Evolutionary conservation across 345 rosid species (phyloP).

Genomic region (Arabis hirsuta): DNA sequence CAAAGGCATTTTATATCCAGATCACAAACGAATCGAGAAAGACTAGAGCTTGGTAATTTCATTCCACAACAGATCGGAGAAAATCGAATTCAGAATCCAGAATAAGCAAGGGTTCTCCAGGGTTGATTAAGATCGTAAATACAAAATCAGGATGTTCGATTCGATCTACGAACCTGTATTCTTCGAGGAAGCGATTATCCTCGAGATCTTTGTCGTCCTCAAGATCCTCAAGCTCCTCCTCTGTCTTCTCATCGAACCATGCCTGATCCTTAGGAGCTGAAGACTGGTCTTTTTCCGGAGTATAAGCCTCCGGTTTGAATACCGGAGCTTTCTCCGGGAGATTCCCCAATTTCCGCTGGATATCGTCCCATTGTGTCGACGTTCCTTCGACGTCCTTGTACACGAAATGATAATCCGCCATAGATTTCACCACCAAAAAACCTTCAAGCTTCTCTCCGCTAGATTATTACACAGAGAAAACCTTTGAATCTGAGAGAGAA

Average conservation of each 20-base stretch:
- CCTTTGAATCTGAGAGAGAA: slow-evolving; percentile 33
- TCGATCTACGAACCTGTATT: slow-evolving; percentile 65
- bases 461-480: slow-evolving; percentile 26
- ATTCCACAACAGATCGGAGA: slow-evolving; percentile 29
- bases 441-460: slow-evolving; percentile 18
- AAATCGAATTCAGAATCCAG: slow-evolving; percentile 9
- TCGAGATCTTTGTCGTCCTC: slow-evolving; percentile 81
- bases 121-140: not conserved
- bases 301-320: slow-evolving; percentile 83
- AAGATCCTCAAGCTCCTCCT: slow-evolving; percentile 83
- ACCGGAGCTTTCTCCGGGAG: slow-evolving; percentile 80
- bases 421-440: slow-evolving; percentile 18
- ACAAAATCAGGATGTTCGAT: not conserved
- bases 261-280: slow-evolving; percentile 76
- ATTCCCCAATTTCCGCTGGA: slow-evolving; percentile 93
- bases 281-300: slow-evolving; percentile 67
- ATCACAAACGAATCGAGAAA: slow-evolving; percentile 19
- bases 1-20: slow-evolving; percentile 1
- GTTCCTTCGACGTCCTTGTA: slow-evolving; percentile 97
- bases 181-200: slow-evolving; percentile 87
- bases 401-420: slow-evolving; percentile 95
- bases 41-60: slow-evolving; percentile 22
- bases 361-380: slow-evolving; percentile 99
- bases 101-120: not conserved
- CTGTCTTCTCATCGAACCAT: slow-evolving; percentile 75